phyloP scores from a whole-genome alignment of 106 monocot species.

The Acorus gramineus region DNA sequence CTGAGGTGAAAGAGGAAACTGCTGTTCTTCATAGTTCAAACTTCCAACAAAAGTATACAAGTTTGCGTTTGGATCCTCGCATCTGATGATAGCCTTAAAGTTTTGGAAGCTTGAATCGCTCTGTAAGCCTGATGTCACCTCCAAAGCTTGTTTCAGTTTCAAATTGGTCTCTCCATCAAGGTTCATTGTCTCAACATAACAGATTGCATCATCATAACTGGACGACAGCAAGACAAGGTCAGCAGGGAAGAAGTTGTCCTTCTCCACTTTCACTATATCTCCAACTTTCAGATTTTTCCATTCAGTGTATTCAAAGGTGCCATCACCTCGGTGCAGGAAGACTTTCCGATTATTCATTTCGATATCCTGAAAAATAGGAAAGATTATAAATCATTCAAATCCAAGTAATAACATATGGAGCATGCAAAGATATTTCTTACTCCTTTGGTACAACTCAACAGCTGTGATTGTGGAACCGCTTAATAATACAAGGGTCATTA shows the following conservation, averaged over 20 bases:
- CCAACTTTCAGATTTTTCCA: conserved; percentile 80
- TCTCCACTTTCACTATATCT: conserved; percentile 82
- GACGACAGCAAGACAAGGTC: conserved; percentile 81
- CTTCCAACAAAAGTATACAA: conserved; percentile 10
- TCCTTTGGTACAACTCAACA: too few species aligned
- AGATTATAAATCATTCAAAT: background rate
- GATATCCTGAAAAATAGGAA: conserved; percentile 44
- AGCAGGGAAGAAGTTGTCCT: conserved; percentile 84
- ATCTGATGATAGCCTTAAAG: conserved; percentile 2
- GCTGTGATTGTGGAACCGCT: too few species aligned
- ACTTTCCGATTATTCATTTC: conserved; percentile 79
- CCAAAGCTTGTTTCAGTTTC: conserved; percentile 74
- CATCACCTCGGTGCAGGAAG: conserved; percentile 40
- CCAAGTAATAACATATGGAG: background rate
- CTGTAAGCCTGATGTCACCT: conserved; percentile 30
- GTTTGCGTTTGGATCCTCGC: conserved; percentile 19
- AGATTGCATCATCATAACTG: conserved; percentile 79
- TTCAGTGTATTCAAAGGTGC: conserved; percentile 43
- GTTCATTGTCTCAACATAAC: conserved; percentile 98
- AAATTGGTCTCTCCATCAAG: conserved; percentile 93
- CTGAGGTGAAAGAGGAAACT: conserved; percentile 12
- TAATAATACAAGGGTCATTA: too few species aligned
- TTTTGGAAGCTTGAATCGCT: conserved; percentile 5
- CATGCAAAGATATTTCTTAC: too few species aligned
- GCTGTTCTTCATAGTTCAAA: background rate